Evolutionary conservation across 2,329 filamentous ascomycete species (phyloP).

Genomic region (Cryphonectria carpinicola): DNA sequence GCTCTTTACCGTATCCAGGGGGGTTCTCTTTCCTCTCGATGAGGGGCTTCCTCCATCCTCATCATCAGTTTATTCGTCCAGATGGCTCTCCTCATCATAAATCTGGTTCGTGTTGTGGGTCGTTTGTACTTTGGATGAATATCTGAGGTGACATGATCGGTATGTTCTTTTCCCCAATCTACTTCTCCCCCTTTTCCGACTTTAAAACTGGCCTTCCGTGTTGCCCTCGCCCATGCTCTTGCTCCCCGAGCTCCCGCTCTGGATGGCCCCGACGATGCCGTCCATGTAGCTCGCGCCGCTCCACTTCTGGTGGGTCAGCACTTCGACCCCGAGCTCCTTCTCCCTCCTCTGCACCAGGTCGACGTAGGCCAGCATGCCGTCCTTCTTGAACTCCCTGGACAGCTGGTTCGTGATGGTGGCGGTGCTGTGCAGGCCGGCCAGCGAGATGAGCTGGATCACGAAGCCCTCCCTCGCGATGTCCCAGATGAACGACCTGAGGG

Average conservation of each 20-base stretch:
- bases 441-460: constrained; percentile 68
- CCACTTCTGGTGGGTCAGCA: constrained; percentile 95
- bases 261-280: constrained; percentile 85
- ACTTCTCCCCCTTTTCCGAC: background rate
- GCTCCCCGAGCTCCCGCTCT: constrained; percentile 86
- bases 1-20: background rate
- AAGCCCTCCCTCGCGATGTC: constrained; percentile 90
- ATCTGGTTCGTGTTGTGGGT: background rate
- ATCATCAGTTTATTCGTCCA: background rate
- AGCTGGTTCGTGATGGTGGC: constrained; percentile 73
- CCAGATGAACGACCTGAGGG: constrained; percentile 92
- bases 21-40: background rate
- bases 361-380: constrained; percentile 98
- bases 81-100: background rate
- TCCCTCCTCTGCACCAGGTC: constrained; percentile 86
- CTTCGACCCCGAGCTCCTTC: constrained; percentile 88
- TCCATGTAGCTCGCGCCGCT: constrained; percentile 74
- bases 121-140: background rate
- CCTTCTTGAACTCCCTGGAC: constrained; percentile 78
- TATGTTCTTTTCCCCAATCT: background rate
- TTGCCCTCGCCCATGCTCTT: constrained; percentile 96
- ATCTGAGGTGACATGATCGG: background rate
- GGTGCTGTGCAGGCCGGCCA: constrained; percentile 69
- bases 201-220: constrained; percentile 73
- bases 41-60: background rate